phyloP scores from a whole-genome alignment of 345 rosid genomes.

The Ceriops zippeliana region DNA sequence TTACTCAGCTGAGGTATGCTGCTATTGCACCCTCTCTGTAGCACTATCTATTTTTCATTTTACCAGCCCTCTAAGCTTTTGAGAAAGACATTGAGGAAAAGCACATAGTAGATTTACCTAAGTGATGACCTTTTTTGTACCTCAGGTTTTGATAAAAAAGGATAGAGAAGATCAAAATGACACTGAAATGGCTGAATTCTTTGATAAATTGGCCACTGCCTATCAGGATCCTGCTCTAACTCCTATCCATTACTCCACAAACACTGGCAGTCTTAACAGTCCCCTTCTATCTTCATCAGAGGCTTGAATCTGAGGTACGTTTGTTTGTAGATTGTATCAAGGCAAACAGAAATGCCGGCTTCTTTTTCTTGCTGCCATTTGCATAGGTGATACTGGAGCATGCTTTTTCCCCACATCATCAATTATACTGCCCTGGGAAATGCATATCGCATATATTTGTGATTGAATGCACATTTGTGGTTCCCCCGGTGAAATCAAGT shows the following conservation, averaged over 20 bases:
- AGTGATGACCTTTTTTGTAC: slow-evolving; percentile 9
- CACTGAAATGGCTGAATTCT: slow-evolving; percentile 56
- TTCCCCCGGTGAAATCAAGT: too few species aligned
- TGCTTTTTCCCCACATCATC: neutral
- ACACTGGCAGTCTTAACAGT: slow-evolving; percentile 47
- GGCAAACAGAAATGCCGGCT: neutral
- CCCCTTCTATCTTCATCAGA: slow-evolving; percentile 60
- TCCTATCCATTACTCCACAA: slow-evolving; percentile 53
- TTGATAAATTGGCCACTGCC: slow-evolving; percentile 47
- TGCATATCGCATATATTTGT: too few species aligned
- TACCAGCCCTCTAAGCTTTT: too few species aligned
- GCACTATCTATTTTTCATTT: too few species aligned
- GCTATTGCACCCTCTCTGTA: neutral
- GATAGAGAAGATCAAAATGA: slow-evolving; percentile 63
- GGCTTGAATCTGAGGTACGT: slow-evolving; percentile 35
- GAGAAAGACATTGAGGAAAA: too few species aligned
- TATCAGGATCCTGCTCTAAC: slow-evolving; percentile 78
- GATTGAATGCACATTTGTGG: too few species aligned
- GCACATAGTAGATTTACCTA: neutral
- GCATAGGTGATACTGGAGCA: neutral
- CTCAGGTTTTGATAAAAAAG: slow-evolving; percentile 67
- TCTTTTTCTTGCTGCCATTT: slow-evolving; percentile 5
- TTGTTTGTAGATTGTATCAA: neutral
- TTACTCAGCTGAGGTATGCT: slow-evolving; percentile 80
- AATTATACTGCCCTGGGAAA: too few species aligned